A percentile compares a stretch with the other conserved stretches of the same genome.
Conservation (phyloP, 805 yeast species). For the Candida xiaguanensis region DNA sequence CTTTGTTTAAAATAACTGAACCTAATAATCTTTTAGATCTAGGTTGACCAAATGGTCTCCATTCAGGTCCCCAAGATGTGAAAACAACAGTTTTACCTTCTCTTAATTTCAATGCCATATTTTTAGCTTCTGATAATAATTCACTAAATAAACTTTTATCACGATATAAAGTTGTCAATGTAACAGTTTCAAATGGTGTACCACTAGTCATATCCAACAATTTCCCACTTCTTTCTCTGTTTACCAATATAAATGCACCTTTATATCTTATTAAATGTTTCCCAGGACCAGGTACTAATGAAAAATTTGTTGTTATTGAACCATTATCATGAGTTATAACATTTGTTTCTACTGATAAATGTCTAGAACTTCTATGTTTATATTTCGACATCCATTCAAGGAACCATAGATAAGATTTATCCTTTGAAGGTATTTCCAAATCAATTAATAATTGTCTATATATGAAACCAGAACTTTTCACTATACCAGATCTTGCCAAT, state of each 20-base stretch:
- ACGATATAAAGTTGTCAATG: slow-evolving; percentile 81
- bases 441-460: slow-evolving; percentile 87
- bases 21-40: slow-evolving; percentile 79
- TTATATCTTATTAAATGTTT: slow-evolving; percentile 81
- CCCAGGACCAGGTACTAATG: slow-evolving; percentile 97
- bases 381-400: slow-evolving; percentile 92
- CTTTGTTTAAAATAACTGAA: slow-evolving; percentile 80
- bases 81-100: slow-evolving; percentile 93
- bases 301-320: slow-evolving; percentile 78
- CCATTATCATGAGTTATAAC: slow-evolving; percentile 91
- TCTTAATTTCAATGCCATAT: slow-evolving; percentile 71
- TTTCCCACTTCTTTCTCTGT: slow-evolving; percentile 86
- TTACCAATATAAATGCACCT: slow-evolving; percentile 84
- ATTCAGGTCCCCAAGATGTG: slow-evolving; percentile 97
- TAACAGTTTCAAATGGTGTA: slow-evolving; percentile 94
- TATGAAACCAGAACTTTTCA: slow-evolving; percentile 59
- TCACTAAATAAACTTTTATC: slow-evolving; percentile 70
- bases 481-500: slow-evolving; percentile 63
- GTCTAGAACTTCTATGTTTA: slow-evolving; percentile 72
- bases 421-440: slow-evolving; percentile 88
- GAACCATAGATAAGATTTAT: slow-evolving; percentile 92
- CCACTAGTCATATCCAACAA: slow-evolving; percentile 87
- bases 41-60: slow-evolving; percentile 98
- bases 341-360: slow-evolving; percentile 84
- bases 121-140: slow-evolving; percentile 78